These are phyloP conservation scores for Guillardia theta DNA, from an alignment of 78 protist genomes.

Conservation along the genomic window DNA sequence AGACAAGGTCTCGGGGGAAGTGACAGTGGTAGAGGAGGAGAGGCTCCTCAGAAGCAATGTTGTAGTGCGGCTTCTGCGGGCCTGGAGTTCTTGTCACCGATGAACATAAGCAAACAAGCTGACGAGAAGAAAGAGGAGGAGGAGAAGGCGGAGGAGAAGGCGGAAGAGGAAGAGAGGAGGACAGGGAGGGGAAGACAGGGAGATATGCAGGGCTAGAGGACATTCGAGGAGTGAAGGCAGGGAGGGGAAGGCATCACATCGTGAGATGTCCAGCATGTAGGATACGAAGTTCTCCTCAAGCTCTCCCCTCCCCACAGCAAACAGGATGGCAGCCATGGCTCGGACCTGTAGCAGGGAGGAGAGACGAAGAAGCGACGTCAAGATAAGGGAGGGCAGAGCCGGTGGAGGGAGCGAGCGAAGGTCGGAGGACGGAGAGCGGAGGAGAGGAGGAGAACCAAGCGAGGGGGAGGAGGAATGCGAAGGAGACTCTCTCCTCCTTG, in stretches of 20 bases:
- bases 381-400: too few species aligned
- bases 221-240: not conserved
- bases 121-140: not conserved
- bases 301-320: not conserved
- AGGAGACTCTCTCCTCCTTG: too few species aligned
- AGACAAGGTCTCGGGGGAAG: not conserved
- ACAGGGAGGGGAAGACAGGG: not conserved
- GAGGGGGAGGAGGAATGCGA: too few species aligned
- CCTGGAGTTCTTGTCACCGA: not conserved
- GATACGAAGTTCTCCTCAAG: not conserved
- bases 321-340: not conserved
- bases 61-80: not conserved
- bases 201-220: not conserved
- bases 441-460: too few species aligned
- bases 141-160: not conserved
- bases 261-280: not conserved
- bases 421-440: too few species aligned
- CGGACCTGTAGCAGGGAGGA: not conserved
- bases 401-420: too few species aligned
- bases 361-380: not conserved
- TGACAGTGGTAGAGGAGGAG: not conserved
- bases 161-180: not conserved
- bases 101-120: not conserved
- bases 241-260: not conserved
- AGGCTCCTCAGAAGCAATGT: not conserved